phyloP scores from a whole-genome alignment of 257 asterid species.

The Handroanthus guayacan region DNA sequence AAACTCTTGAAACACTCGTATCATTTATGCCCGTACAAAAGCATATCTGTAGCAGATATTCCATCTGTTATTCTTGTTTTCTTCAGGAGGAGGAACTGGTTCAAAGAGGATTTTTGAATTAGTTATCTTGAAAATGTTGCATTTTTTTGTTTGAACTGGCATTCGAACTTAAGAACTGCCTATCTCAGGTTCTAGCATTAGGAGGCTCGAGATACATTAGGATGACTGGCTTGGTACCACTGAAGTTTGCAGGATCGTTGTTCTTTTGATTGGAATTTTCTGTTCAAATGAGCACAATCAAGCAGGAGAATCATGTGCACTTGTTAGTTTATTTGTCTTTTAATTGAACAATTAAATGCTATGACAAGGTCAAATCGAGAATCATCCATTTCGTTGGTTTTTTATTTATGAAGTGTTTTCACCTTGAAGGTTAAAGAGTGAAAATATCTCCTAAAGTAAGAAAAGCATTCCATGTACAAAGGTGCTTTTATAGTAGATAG shows the following conservation, averaged over 20 bases:
- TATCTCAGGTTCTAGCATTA: not conserved
- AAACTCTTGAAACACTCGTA: not conserved
- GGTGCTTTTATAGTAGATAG: conserved; percentile 3
- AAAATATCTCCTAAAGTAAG: not conserved
- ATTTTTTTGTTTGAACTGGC: not conserved
- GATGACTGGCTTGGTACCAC: not conserved
- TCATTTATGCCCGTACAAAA: not conserved
- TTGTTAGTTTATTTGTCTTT: not conserved
- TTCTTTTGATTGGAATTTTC: not conserved
- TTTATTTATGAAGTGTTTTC: not conserved
- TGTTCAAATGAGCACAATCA: not conserved
- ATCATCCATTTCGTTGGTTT: not conserved
- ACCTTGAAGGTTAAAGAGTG: not conserved
- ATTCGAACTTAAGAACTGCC: not conserved
- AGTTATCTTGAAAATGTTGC: conserved; percentile 18
- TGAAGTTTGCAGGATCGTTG: not conserved
- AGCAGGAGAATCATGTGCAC: not conserved
- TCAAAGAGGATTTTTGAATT: not conserved
- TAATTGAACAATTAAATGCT: not conserved
- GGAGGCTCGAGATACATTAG: not conserved
- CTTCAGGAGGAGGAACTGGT: not conserved
- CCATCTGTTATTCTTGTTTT: not conserved
- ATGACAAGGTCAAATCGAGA: not conserved
- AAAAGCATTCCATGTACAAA: not conserved
- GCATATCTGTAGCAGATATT: not conserved